These are phyloP conservation scores for Achaetomium macrosporum DNA, from an alignment of 2,329 filamentous ascomycete genomes.

Conservation along the genomic window DNA sequence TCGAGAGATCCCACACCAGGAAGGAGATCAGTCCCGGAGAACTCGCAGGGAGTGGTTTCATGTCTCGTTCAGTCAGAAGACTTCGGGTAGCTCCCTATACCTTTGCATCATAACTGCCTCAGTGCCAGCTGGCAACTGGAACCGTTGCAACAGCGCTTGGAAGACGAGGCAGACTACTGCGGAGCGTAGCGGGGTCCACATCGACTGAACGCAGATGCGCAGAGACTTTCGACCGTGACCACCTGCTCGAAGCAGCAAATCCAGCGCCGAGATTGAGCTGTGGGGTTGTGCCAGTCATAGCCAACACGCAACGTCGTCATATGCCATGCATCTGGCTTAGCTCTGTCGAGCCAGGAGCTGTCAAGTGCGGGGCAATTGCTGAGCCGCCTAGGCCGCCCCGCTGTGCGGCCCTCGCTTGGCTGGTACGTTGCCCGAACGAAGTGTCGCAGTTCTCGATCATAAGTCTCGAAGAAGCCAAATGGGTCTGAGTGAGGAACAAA, in stretches of 20 bases:
- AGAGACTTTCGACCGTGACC: neutral
- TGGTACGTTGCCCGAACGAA: too few relatives aligned
- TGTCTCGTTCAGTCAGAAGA: too few relatives aligned
- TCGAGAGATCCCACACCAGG: too few relatives aligned
- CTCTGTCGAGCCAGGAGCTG: slow-evolving; percentile 8
- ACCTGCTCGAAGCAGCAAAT: slow-evolving; percentile 5
- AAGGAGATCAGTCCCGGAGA: too few relatives aligned
- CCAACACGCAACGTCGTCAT: slow-evolving; percentile 23
- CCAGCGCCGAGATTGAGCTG: slow-evolving; percentile 6
- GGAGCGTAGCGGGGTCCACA: neutral
- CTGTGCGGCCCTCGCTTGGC: neutral
- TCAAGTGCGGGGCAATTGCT: slow-evolving; percentile 11
- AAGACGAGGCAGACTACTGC: too few relatives aligned
- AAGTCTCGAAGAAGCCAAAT: too few relatives aligned
- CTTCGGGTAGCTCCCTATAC: too few relatives aligned
- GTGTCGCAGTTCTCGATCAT: too few relatives aligned
- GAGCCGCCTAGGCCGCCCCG: slow-evolving; percentile 5
- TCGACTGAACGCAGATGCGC: neutral
- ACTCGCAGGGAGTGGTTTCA: too few relatives aligned
- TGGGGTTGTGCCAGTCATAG: slow-evolving; percentile 21
- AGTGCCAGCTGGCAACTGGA: slow-evolving; percentile 5
- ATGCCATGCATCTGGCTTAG: slow-evolving; percentile 12
- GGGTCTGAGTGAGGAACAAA: too few relatives aligned
- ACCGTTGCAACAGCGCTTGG: neutral
- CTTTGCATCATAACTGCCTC: too few relatives aligned